Evolutionary conservation across 2,329 filamentous ascomycete species (phyloP), one percentile per base, ranked within the genome.

Genomic region (Apiospora arundinis): DNA sequence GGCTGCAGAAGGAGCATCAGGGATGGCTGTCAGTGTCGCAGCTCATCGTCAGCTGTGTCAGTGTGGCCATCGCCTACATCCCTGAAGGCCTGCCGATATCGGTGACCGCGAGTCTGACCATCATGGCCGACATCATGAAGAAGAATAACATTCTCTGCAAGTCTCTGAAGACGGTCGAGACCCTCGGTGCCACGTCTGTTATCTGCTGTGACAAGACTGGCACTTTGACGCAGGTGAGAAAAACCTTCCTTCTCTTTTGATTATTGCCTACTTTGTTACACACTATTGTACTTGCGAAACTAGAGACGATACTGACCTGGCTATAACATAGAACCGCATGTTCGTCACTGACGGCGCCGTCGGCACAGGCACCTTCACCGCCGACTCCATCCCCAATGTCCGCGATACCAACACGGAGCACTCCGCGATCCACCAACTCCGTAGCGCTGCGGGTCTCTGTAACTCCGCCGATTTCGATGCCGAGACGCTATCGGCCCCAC

Each of bases 1-100:
- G 92, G 88, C 83, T 95, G n/a, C 87, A 89, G 60, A 88, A 86
- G 68, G 82, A 86, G 4, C 86, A 95, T 76, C 92, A 91, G 0
- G 83, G 85, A 72, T 95, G 91, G 88, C 95, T 95, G 95, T 72
- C 91, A 6, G 67, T 68, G 4, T 46, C 67, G 2, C 52, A 32
- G 7, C 67, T 68, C 21, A 68, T 68, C 28, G 67, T 68, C 12
- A 37, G 25, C n/a, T 68, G 67, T 16, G 67, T 68, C 28, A 68
- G 67, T n/a, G 67, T 68, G 2, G 67, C 67, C 2, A 68, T 68
- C 7, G 67, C 67, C 32, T 68, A 52, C 46, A 68, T 68, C 32
- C 67, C 67, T 9, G 67, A 68, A 42, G 67, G 67, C 9, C 28
- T 68, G 12, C 67, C 67, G 11, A 68, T 68, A 46, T 46, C 67